phyloP scores from a whole-genome alignment of 495 filamentous ascomycete species.

The Aspergillus carlsbadensis region DNA sequence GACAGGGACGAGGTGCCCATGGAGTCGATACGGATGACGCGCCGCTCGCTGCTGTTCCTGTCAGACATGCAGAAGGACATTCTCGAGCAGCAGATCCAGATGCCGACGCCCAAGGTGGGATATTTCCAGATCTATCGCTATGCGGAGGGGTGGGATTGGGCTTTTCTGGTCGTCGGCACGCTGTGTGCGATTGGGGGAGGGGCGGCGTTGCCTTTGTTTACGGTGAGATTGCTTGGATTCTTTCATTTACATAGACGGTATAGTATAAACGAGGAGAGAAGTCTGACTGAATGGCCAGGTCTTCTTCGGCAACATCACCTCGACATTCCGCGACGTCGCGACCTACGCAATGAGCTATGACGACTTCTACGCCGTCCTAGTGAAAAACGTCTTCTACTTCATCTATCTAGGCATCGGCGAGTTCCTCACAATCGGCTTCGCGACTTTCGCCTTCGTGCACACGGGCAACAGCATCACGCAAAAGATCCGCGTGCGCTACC shows the following conservation, averaged over 20 bases:
- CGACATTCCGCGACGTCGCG: constrained; percentile 67
- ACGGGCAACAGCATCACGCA: constrained; percentile 83
- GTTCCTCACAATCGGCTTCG: constrained; percentile 75
- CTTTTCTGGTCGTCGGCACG: constrained; percentile 63
- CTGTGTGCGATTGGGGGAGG: constrained; percentile 73
- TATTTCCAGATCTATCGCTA: constrained; percentile 74
- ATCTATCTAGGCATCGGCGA: constrained; percentile 84
- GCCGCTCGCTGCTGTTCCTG: constrained; percentile 4
- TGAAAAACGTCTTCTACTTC: constrained; percentile 76
- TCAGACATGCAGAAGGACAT: constrained; percentile 56
- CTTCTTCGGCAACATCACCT: constrained; percentile 75
- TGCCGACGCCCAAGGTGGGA: constrained; percentile 62
- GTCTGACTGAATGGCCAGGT: constrained; percentile 27
- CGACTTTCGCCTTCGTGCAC: constrained; percentile 88
- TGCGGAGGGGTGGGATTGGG: constrained; percentile 67
- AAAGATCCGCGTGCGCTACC: constrained; percentile 80
- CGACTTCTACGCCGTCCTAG: constrained; percentile 60
- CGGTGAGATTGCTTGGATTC: constrained; percentile 52
- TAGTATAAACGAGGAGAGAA: no score
- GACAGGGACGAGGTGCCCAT: constrained; percentile 1
- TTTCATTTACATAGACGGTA: no score
- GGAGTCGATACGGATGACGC: neutral
- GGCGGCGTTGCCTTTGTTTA: constrained; percentile 83
- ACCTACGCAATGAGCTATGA: constrained; percentile 41
- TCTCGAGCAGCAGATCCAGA: constrained; percentile 67